These are phyloP conservation scores for Boletus subparvulus DNA, from an alignment of 768 basidiomycete species.

Conservation along the genomic window DNA sequence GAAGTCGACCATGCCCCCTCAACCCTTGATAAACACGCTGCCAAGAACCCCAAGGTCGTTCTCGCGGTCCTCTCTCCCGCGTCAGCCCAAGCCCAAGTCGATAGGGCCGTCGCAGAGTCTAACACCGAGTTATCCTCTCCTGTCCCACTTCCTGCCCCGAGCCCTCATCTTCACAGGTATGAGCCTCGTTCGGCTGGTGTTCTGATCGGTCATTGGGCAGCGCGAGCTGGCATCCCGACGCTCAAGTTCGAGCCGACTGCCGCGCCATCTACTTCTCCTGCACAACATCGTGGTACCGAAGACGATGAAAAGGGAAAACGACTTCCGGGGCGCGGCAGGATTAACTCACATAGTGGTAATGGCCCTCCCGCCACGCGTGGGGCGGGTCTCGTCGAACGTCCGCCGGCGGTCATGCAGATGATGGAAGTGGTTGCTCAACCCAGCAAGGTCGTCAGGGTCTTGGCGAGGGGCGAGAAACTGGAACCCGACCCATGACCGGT, in stretches of 20 bases:
- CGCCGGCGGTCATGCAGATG: conserved; percentile 77
- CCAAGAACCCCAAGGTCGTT: conserved; percentile 49
- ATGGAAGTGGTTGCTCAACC: conserved; percentile 76
- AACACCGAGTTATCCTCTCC: conserved; percentile 42
- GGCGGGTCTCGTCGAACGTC: conserved; percentile 67
- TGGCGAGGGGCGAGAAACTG: conserved; percentile 83
- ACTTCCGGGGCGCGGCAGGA: conserved; percentile 27
- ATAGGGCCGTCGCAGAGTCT: conserved; percentile 18
- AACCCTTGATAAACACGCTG: conserved; percentile 23
- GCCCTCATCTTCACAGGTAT: conserved; percentile 51
- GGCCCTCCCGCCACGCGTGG: conserved; percentile 22
- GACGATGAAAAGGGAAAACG: conserved; percentile 37
- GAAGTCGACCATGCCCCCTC: conserved; percentile 56
- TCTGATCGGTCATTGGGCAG: conserved; percentile 67
- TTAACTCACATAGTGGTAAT: conserved; percentile 23
- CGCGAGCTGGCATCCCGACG: conserved; percentile 55
- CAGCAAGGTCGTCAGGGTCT: conserved; percentile 72
- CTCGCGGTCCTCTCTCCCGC: conserved; percentile 54
- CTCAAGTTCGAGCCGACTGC: conserved; percentile 48
- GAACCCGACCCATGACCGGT: conserved; percentile 45
- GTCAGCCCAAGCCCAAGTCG: conserved; percentile 26
- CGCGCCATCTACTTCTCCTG: conserved; percentile 11
- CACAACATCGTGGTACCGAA: conserved; percentile 25
- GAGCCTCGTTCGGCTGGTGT: conserved; percentile 65
- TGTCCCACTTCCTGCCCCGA: conserved; percentile 66